Base-by-base conservation (phyloP, 306 rosid species). In the Mimosa pudica region DNA sequence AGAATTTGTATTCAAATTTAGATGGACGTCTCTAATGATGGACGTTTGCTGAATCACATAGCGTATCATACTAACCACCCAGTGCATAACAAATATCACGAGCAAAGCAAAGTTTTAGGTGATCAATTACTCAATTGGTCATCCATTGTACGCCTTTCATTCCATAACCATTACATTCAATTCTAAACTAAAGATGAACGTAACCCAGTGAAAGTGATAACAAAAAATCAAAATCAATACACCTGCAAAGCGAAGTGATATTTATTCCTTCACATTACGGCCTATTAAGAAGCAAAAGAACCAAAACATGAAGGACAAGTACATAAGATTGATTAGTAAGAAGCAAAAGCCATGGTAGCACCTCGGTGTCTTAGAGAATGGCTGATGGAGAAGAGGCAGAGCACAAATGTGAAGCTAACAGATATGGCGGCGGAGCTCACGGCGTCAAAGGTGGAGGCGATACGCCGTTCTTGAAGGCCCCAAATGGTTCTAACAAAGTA, bases 381-480 rank as follows among this genome's bases (percentile, higher is more conserved):
- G 80, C 46, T 73, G 35, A 82, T 49, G 72, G 92, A 84, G 62
- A 82, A 42, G 41, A 82, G 66, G 48, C 87, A 84, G 44, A 88
- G 17, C n/a, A 83, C 81, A 73, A 88, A 73, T 4, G 92, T 47
- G 83, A 79, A 70, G 71, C 92, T 77, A 41, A 87, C 4, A 42
- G 89, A 89, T 3, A 81, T 68, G 1, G 79, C 74, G 70, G 84
- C 82, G 44, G 94, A 89, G 68, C 88, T 86, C 6, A 83, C 84
- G 44, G 74, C 52, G 36, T 88, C 74, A 67, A 89, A 91, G 73
- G 73, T 88, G 41, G 66, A 41, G 41, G 89, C 82, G 83, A 86
- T 85, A 9, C 94, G 87, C 5, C 88, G 84, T 83, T 89, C 92
- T 75, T 86, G 97, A 47, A 91, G 82, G 11, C 81, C 82, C 94